Evolutionary conservation across 495 filamentous ascomycete species (phyloP).

Genomic region (Daldinia vernicosa): DNA sequence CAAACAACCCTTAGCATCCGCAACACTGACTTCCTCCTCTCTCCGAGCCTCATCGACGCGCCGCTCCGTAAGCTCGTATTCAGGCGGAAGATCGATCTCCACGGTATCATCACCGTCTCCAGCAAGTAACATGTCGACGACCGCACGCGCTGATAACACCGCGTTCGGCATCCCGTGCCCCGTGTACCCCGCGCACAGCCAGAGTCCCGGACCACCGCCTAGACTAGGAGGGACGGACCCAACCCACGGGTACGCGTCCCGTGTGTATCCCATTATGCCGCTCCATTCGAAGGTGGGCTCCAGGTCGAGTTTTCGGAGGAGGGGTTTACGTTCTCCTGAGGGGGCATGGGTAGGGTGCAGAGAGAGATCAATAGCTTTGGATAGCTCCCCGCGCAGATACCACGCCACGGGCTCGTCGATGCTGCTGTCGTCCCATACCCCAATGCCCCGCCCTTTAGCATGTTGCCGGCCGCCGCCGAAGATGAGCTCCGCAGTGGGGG

Average conservation of each 20-base stretch:
- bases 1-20: slow-evolving; percentile 39
- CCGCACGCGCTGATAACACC: slow-evolving; percentile 71
- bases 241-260: slow-evolving; percentile 76
- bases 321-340: not conserved
- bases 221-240: slow-evolving; percentile 61
- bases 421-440: slow-evolving; percentile 63
- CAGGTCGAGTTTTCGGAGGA: slow-evolving; percentile 51
- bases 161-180: slow-evolving; percentile 88
- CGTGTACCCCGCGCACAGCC: slow-evolving; percentile 67
- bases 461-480: slow-evolving; percentile 64
- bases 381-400: slow-evolving; percentile 59
- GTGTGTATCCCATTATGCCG: slow-evolving; percentile 81
- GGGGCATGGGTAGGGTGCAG: slow-evolving; percentile 1
- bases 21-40: slow-evolving; percentile 31
- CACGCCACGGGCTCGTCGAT: slow-evolving; percentile 62
- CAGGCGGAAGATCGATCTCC: slow-evolving; percentile 50
- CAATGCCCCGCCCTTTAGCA: slow-evolving; percentile 59
- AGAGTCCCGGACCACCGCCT: slow-evolving; percentile 39
- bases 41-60: slow-evolving; percentile 44
- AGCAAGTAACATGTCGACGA: slow-evolving; percentile 68
- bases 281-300: slow-evolving; percentile 74
- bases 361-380: slow-evolving; percentile 45
- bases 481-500: slow-evolving; percentile 66
- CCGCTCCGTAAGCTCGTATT: slow-evolving; percentile 58
- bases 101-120: slow-evolving; percentile 34